Evolutionary conservation across 495 filamentous ascomycete genomes (phyloP), one percentile per base, ranked within the genome.

Genomic region (Podospora pseudopauciseta): DNA sequence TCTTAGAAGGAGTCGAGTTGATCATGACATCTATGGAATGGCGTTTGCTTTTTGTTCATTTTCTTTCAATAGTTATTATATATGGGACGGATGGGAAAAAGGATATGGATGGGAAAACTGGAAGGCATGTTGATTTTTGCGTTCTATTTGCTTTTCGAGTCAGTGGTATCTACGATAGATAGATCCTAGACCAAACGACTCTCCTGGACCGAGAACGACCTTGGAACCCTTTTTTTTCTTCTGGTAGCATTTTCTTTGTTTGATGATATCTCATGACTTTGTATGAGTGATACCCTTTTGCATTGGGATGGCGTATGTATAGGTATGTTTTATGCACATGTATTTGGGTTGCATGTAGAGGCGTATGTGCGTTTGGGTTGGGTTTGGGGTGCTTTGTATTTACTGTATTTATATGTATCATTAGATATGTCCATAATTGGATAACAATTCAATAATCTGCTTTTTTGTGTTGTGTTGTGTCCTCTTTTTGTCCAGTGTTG

Each of bases 1-100:
- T 89, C 90, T 9, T 71, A 63, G 59, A n/a, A 49, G 9, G 13
- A 55, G 64, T 44, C 18, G 16, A 70, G 72, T 56, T 82, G 26
- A 18, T 18, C 30, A 30, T 53, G 61, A 27, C 64, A 55, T 73
- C 13, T 19, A 28, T n/a, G 30, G n/a, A 65, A 61, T 62, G 63
- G 23, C 49, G 16, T 28, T 54, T 65, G 27, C n/a, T 67, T 30
- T 58, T 1, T 66, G 27, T 57, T 64, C 49, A 23, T 65, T 56
- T 65, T 58, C 55, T 34, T n/a, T 27, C 54, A 61, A 5, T 39
- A 13, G 60, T 18, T 63, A 56, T 60, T 30, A 32, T n/a, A 67
- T 28, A 64, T 67, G 54, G 70, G 34, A 67, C 23, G 69, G 34
- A 39, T 66, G 63, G 64, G 60, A 57, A 62, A 59, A 66, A 28